These are phyloP conservation scores for Sugiyamaella castrensis DNA, from an alignment of 1,139 yeast species.

Conservation along the genomic window DNA sequence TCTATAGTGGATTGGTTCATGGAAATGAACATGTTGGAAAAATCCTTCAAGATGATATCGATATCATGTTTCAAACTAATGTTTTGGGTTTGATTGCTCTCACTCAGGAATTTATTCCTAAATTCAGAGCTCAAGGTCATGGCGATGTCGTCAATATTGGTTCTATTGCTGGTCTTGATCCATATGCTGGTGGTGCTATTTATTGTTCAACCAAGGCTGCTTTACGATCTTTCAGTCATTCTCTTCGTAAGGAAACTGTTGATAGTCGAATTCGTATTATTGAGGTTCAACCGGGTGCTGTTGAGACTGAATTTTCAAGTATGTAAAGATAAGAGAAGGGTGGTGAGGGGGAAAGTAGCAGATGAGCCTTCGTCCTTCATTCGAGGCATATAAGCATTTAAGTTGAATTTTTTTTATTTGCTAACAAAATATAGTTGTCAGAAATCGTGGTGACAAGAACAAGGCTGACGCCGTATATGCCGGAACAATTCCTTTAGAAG, in stretches of 20 bases:
- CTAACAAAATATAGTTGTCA: slow-evolving; percentile 42
- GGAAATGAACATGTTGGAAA: slow-evolving; percentile 66
- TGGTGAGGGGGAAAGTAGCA: too few relatives aligned
- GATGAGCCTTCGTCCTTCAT: too few relatives aligned
- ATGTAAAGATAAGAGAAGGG: too few relatives aligned
- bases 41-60: slow-evolving; percentile 51
- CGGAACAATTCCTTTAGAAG: slow-evolving; percentile 69
- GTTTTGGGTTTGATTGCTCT: slow-evolving; percentile 66
- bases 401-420: neutral
- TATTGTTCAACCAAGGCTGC: slow-evolving; percentile 91
- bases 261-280: slow-evolving; percentile 72
- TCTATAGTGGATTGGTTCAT: slow-evolving; percentile 58
- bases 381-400: neutral
- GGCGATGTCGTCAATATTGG: slow-evolving; percentile 86
- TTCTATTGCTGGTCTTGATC: slow-evolving; percentile 83
- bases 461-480: slow-evolving; percentile 71
- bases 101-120: slow-evolving; percentile 61
- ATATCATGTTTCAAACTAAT: slow-evolving; percentile 66
- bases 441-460: slow-evolving; percentile 67
- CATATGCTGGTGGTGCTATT: slow-evolving; percentile 81
- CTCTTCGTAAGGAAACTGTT: slow-evolving; percentile 75
- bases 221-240: slow-evolving; percentile 68
- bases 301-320: slow-evolving; percentile 77
- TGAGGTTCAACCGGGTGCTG: slow-evolving; percentile 85
- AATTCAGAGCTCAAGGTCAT: slow-evolving; percentile 52